Base-by-base conservation (phyloP, 129 eudicot species). In the Helichrysum umbraculigerum region DNA sequence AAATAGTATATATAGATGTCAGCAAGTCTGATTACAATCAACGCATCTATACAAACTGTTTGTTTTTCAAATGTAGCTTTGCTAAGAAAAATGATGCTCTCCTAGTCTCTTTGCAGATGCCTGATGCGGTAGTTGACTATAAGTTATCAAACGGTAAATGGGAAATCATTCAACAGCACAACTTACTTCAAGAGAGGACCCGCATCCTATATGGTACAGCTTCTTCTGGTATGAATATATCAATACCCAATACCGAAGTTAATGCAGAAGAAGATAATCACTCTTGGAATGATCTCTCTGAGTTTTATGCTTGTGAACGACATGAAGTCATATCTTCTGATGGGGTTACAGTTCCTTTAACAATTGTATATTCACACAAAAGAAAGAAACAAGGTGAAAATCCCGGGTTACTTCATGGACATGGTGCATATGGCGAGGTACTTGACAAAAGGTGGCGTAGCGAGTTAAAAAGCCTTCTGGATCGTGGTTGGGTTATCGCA, bases 401-500 rank as follows among this genome's bases (percentile, higher is more conserved):
- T 71, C 96, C 97, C 16, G 97, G 91, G 72, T 84, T 94, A 68
- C 97, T 94, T 86, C 96, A 91, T 79, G 97, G 89, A 11, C 96
- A 91, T 79, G 98, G 97, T 76, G 96, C 98, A 77, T 94, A 91
- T 78, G 97, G 98, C 5, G 98, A 94, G 80, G 73, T 87, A 74
- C 96, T 94, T 39, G 98, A 94, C 79, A 94, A 94, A 81, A 77
- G 93, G 73, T 91, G 98, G 98, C 87, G 86, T 70, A 86, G 86
- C 39, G 98, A 94, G 81, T 87, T 84, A 51, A 94, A 88, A 81
- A 94, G 97, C 87, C 93, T 94, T 65, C 92, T 94, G 14, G 98
- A 94, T 82, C 97, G 96, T 32, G 98, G 98, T 66, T 94, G 98
- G 98, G 88, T 94, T 76, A 75, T 94, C 57, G 98, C 93, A 70